phyloP scores from a whole-genome alignment of 768 basidiomycete species.

The Calocybe gangraenosa region DNA sequence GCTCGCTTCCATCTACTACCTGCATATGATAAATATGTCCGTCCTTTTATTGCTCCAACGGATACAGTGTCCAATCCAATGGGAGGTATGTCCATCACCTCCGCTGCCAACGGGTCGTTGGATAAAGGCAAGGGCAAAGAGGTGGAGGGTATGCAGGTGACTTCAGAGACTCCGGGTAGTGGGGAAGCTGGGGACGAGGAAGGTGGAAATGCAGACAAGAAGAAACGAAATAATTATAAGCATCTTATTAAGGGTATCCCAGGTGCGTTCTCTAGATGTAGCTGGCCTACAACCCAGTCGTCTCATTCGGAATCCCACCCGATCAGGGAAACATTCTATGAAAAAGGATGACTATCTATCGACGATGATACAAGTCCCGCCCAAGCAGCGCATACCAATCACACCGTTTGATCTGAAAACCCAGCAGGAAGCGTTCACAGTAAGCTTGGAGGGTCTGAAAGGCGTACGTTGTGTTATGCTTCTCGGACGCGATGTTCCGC shows the following conservation, averaged over 20 bases:
- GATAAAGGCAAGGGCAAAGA: conserved; percentile 54
- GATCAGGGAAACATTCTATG: conserved; percentile 69
- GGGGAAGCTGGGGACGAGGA: conserved; percentile 53
- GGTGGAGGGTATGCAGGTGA: conserved; percentile 28
- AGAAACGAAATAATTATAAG: conserved; percentile 74
- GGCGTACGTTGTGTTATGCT: conserved; percentile 45
- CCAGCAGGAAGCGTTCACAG: conserved; percentile 68
- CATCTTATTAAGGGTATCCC: conserved; percentile 74
- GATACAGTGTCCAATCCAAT: conserved; percentile 23
- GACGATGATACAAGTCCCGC: conserved; percentile 61
- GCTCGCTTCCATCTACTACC: conserved; percentile 64
- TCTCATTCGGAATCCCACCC: conserved; percentile 10
- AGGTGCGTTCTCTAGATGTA: conserved; percentile 38
- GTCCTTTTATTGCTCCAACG: conserved; percentile 39
- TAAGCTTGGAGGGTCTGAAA: conserved; percentile 70
- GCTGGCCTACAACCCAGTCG: conserved; percentile 1
- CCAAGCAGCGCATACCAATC: conserved; percentile 66
- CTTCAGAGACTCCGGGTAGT: conserved; percentile 32
- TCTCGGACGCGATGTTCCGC: not conserved
- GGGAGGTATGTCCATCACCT: conserved; percentile 13
- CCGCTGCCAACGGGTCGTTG: conserved; percentile 19
- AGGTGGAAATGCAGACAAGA: conserved; percentile 56
- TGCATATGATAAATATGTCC: conserved; percentile 81
- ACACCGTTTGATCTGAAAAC: conserved; percentile 60
- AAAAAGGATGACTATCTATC: conserved; percentile 76